Base-by-base conservation (phyloP, 192 early-diverging fungal species). In the Coemansia sp. region DNA sequence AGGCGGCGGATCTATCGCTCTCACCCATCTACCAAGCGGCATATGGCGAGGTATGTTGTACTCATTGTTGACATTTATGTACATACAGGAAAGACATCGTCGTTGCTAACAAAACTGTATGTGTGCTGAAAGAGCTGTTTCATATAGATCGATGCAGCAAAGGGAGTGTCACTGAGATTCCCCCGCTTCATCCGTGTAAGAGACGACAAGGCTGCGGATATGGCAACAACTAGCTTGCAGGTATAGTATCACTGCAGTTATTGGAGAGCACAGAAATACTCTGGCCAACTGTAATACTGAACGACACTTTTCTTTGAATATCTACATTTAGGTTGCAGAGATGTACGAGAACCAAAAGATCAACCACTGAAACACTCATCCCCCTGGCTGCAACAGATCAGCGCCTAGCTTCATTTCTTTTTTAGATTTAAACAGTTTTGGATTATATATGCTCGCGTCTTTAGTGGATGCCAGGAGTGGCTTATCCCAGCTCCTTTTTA, bases 141-240 rank as follows among this genome's bases (percentile, higher is more conserved):
- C 34, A 9, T 79, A 48, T 79, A 89, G 87, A 68, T 90, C 27
- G 92, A 97, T 61, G 60, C 79, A 4, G 73, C 64, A 65, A 97
- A 96, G 76, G 97, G 97, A 10, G 91, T 99, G 36, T 96, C 94
- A 30, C 82, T 99, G 55, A 91, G 97, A 33, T 99, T 99, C 79
- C 97, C 97, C 37, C 83, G 97, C 28, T 99, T 99, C 68, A 89
- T 98, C 60, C 86, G 94, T 33, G 70, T 98, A 14, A 85, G 98
- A 11, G 96, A 98, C 36, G 98, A 99, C 81, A 99, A 99, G 80
- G 73, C 74, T 5, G 88, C 96, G 0, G 94, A 96, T 68, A 86
- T 94, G 69, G 95, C 96, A 23, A 99, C 98, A 3, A 87, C 85
- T 17, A 89, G 89, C 64, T 83, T 89, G 50, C 94, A 97, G 85